A percentile compares a stretch with the other conserved stretches of the same genome.
Conservation (phyloP, 2,329 filamentous ascomycete species). For the Domatiomyces catenatus region DNA sequence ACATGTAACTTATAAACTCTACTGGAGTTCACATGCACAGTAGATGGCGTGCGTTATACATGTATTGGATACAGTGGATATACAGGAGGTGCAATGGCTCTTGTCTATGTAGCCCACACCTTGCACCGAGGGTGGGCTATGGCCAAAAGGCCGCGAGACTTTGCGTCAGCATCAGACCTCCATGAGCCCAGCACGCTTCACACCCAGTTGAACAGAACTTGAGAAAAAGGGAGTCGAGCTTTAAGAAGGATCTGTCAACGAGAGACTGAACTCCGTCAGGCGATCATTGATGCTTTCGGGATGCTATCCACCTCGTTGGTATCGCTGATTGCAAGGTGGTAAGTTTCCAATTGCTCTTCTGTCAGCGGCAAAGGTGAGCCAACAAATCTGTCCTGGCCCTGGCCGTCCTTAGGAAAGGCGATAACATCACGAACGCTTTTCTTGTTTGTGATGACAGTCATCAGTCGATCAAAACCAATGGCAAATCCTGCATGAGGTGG, state of each 20-base stretch:
- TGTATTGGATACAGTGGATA: neutral
- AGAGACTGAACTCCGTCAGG: neutral
- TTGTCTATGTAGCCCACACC: neutral
- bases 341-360: conserved; percentile 42
- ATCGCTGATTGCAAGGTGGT: conserved; percentile 33
- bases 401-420: conserved; percentile 87
- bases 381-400: conserved; percentile 73
- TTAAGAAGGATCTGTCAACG: neutral
- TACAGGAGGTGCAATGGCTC: neutral
- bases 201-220: neutral
- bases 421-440: conserved; percentile 82
- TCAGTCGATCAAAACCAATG: conserved; percentile 74
- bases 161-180: neutral
- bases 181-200: too few relatives aligned
- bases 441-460: conserved; percentile 62
- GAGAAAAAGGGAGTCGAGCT: neutral
- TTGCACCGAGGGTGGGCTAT: neutral
- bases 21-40: too few relatives aligned
- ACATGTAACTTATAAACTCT: too few relatives aligned
- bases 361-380: conserved; percentile 58
- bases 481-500: conserved; percentile 91
- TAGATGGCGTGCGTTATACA: neutral
- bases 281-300: neutral
- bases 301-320: neutral
- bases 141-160: neutral